phyloP scores from a whole-genome alignment of 129 eudicot genomes.

The Chrysanthemum lavandulifolium region DNA sequence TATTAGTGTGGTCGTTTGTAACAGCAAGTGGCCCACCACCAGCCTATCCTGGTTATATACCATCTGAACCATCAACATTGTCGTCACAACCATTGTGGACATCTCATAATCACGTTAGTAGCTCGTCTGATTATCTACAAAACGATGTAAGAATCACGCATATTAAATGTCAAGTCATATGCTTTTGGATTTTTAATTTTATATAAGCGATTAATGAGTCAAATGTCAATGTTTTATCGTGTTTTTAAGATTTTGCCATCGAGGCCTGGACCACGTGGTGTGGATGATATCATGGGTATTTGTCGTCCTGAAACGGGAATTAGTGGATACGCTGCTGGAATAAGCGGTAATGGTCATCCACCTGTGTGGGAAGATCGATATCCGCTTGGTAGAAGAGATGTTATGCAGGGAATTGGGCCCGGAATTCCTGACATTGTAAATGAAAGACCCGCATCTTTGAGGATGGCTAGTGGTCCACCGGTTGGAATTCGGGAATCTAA shows the following conservation, averaged over 20 bases:
- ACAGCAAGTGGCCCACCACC: conserved; percentile 35
- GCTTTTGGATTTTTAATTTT: conserved; percentile 2
- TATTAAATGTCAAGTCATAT: neutral
- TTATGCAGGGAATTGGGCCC: neutral
- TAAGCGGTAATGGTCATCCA: conserved; percentile 28
- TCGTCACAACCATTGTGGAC: conserved; percentile 35
- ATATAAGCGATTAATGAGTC: neutral
- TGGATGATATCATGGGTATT: too few relatives aligned
- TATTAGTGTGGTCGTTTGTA: conserved; percentile 10
- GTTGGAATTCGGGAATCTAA: conserved; percentile 50
- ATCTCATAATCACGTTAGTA: conserved; percentile 35
- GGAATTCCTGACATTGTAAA: conserved; percentile 7
- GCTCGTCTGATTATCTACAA: conserved; percentile 38
- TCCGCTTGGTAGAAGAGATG: conserved; percentile 37
- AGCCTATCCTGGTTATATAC: conserved; percentile 42
- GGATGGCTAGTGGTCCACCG: conserved; percentile 30
- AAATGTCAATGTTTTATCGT: neutral
- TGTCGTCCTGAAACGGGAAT: neutral
- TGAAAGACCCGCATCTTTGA: neutral
- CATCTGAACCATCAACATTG: conserved; percentile 44
- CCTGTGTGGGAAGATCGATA: conserved; percentile 39
- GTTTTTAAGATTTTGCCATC: conserved; percentile 39
- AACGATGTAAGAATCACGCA: conserved; percentile 53
- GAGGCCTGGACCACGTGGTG: conserved; percentile 46
- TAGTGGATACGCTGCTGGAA: conserved; percentile 21